Base-by-base conservation (phyloP, 2,329 filamentous ascomycete genomes). In the Teratosphaeria viscida region DNA sequence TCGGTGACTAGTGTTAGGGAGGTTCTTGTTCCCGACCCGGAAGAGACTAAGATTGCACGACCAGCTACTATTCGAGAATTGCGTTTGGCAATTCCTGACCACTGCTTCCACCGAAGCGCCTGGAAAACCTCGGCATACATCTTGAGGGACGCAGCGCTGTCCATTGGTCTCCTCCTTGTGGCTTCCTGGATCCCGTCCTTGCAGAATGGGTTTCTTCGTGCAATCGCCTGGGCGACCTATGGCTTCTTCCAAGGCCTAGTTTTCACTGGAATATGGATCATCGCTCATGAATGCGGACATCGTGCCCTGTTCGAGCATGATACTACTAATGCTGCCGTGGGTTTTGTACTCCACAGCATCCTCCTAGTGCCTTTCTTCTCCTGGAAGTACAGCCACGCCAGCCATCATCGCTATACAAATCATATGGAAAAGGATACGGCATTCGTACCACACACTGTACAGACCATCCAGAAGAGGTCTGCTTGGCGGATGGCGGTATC, bases 221-320 rank as follows among this genome's bases (percentile, higher is more conserved):
- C 7, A 5, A 49, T 49, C 5, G 43, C 43, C 43, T 49, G 43
- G 43, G 16, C 43, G 19, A 19, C 39, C 10, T 88, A 89, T 71
- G 81, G 82, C 63, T 86, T 84, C 71, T 66, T 82, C 54, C 84
- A 88, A 73, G 85, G 86, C 56, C 79, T 86, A 32, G 75, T 87
- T 65, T 83, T 84, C 70, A 87, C 84, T 2, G 86, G 86, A 3
- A 74, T 89, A 65, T 89, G 86, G 86, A 85, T 87, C 64, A 76
- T 88, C 49, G 85, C 82, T 16, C 86, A 89, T 70, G 86, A 89
- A 72, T 86, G 83, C 71, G 86, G 86, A 57, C 86, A 89, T 71
- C 82, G 83, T 19, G 84, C 85, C 55, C 86, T 89, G 71, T 86
- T 83, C n/a, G 71, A 75, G 26, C 77, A 81, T 71, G 75, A 75